Percentiles rank a stretch among this genome's conserved stretches.
Conservation (phyloP, 2,329 filamentous ascomycete species). For the Talaromyces sp. region DNA sequence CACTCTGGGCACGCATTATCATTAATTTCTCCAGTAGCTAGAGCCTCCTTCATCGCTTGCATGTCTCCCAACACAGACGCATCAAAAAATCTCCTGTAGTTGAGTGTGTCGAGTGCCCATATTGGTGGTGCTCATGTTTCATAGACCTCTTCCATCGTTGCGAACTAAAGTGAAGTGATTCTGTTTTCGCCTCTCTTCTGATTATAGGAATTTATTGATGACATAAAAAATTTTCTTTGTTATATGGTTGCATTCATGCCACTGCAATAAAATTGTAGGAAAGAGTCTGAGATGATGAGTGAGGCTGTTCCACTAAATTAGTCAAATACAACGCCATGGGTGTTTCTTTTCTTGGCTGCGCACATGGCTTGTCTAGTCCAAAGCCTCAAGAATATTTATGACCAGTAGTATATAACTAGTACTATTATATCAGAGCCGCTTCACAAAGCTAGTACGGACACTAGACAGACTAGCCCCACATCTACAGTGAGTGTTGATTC, state of each 20-base stretch:
- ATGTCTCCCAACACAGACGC: constrained; percentile 6
- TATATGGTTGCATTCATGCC: not conserved
- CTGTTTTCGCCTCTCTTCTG: too few species aligned
- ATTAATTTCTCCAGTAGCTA: constrained; percentile 3
- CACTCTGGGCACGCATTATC: not conserved
- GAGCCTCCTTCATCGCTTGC: constrained; percentile 2
- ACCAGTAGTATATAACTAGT: too few species aligned
- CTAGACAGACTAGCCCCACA: not conserved
- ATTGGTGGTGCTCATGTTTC: not conserved
- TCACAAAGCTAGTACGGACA: not conserved
- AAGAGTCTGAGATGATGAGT: not conserved
- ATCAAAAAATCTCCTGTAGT: constrained; percentile 8
- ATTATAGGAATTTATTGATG: not conserved
- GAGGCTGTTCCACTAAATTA: not conserved
- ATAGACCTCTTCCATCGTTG: not conserved
- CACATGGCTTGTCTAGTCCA: not conserved
- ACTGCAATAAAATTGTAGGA: not conserved
- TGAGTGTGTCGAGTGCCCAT: constrained; percentile 7
- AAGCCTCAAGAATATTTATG: too few species aligned
- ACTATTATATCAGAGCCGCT: not conserved
- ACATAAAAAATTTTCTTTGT: not conserved
- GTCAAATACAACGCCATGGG: too few species aligned
- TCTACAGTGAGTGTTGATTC: not conserved
- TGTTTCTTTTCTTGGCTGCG: not conserved
- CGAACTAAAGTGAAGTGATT: not conserved